Conservation (phyloP, 2,329 filamentous ascomycete species). For the Gnomoniopsis smithogilvyi region DNA sequence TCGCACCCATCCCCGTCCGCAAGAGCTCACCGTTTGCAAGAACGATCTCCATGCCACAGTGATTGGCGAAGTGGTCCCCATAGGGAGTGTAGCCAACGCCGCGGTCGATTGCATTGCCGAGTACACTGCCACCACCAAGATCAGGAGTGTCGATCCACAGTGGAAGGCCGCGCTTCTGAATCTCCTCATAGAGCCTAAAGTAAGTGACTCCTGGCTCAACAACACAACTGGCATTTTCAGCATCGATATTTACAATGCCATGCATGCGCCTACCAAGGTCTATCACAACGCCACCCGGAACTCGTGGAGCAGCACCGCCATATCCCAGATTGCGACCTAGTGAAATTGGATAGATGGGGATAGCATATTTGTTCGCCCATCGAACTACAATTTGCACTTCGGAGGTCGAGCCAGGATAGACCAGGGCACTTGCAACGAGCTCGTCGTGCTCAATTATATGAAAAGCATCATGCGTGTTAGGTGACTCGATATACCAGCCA, state of each 20-base stretch:
- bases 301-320: constrained; percentile 50
- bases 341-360: constrained; percentile 47
- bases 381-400: constrained; percentile 45
- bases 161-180: constrained; percentile 36
- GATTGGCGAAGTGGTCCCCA: constrained; percentile 37
- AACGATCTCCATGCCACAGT: constrained; percentile 42
- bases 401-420: constrained; percentile 32
- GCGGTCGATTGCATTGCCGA: constrained; percentile 43
- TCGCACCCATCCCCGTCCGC: constrained; percentile 45
- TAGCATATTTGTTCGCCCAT: constrained; percentile 40
- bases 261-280: constrained; percentile 54
- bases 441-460: constrained; percentile 39
- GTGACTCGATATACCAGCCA: constrained; percentile 31
- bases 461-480: constrained; percentile 40
- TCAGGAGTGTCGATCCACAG: constrained; percentile 42
- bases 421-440: constrained; percentile 39
- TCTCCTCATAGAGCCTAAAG: constrained; percentile 46
- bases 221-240: constrained; percentile 44
- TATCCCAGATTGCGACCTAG: constrained; percentile 51
- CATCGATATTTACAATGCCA: constrained; percentile 47
- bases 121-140: constrained; percentile 38
- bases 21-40: constrained; percentile 42
- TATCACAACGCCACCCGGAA: constrained; percentile 47
- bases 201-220: constrained; percentile 56
- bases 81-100: constrained; percentile 44